These are phyloP conservation scores for Chaetomiaceae sp. DNA, from an alignment of 2,329 filamentous ascomycete genomes.

Conservation along the genomic window DNA sequence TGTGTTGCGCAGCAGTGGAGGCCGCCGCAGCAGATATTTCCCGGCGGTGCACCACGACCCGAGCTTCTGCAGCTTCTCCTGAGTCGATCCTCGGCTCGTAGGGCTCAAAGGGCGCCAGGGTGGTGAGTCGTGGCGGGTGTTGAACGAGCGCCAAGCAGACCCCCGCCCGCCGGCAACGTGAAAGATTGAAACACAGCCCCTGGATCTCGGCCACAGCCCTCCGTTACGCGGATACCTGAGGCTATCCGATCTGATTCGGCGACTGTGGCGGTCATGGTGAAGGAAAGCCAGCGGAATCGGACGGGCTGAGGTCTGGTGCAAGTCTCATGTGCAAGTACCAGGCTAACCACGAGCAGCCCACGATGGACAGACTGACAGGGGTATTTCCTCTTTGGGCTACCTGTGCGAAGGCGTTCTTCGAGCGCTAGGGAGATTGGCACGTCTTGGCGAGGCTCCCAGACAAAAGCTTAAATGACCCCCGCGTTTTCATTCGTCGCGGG, in stretches of 20 bases:
- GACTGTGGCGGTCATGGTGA: constrained; percentile 1
- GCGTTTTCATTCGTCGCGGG: constrained; percentile 8
- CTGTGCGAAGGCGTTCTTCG: constrained; percentile 24
- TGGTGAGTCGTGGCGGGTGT: constrained; percentile 7
- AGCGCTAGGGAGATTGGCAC: constrained; percentile 7
- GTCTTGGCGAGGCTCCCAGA: constrained; percentile 22
- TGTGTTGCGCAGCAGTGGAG: constrained; percentile 1
- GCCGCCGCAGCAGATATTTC: constrained; percentile 12
- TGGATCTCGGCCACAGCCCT: constrained; percentile 17
- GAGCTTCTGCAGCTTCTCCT: constrained; percentile 8
- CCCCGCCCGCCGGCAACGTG: constrained; percentile 10
- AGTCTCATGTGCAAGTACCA: constrained; percentile 3
- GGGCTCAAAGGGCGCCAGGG: constrained; percentile 8
- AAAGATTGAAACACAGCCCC: constrained; percentile 18
- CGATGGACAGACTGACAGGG: constrained; percentile 11
- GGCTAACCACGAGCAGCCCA: constrained; percentile 7
- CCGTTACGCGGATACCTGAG: constrained; percentile 15
- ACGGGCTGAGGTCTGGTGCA: not conserved
- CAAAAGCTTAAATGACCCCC: constrained; percentile 20
- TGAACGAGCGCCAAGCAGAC: constrained; percentile 14
- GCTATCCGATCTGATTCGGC: not conserved
- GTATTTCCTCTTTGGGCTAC: constrained; percentile 26
- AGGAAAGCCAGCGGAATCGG: not conserved
- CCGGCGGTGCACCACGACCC: constrained; percentile 13
- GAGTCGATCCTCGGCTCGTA: constrained; percentile 11